Percentiles rank a stretch among this genome's conserved stretches.
These are phyloP conservation scores for Pyrenula aspistea DNA, from an alignment of 495 filamentous ascomycete species.

Conservation along the genomic window DNA sequence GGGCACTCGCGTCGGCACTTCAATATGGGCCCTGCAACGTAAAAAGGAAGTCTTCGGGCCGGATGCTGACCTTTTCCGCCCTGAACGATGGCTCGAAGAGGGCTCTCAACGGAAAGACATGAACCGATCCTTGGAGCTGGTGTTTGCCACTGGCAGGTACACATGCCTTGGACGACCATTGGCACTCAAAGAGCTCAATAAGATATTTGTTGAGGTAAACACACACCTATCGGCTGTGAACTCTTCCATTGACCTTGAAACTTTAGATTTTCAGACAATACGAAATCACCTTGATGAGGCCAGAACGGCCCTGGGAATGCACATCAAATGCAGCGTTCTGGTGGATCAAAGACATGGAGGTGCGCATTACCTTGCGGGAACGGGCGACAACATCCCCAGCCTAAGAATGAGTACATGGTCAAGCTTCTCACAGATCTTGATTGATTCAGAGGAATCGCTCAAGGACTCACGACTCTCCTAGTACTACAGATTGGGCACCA, in stretches of 20 bases:
- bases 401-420: too few species aligned
- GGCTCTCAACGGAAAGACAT: constrained; percentile 17
- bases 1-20: constrained; percentile 13
- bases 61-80: constrained; percentile 69
- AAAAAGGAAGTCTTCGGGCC: constrained; percentile 65
- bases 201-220: neutral
- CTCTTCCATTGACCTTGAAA: too few species aligned
- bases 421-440: too few species aligned
- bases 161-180: neutral
- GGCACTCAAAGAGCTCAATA: neutral
- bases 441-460: too few species aligned
- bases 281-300: neutral
- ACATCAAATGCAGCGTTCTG: neutral
- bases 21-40: constrained; percentile 37
- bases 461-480: too few species aligned
- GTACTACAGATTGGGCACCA: too few species aligned
- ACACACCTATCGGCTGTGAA: too few species aligned
- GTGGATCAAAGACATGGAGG: neutral
- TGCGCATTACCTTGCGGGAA: neutral
- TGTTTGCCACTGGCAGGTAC: neutral
- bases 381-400: too few species aligned
- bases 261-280: neutral
- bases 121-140: neutral
- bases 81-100: constrained; percentile 62
- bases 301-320: neutral